Evolutionary conservation across 2,329 filamentous ascomycete genomes (phyloP).

Genomic region (Paecilomyces formosus): DNA sequence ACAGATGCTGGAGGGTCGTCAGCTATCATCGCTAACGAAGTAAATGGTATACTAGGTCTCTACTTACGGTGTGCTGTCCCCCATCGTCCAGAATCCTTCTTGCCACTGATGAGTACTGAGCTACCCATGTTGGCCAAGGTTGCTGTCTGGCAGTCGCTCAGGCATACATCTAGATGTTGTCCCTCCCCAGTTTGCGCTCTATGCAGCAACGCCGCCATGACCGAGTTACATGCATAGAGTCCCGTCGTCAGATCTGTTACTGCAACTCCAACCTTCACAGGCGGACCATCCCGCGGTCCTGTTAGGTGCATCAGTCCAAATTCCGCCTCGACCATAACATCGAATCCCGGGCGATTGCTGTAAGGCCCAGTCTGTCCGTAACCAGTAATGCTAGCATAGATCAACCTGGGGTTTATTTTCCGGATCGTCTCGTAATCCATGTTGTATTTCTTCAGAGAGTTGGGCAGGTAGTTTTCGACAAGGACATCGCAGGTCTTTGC

Average conservation of each 20-base stretch:
- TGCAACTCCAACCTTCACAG: slow-evolving; percentile 94
- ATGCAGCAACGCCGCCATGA: slow-evolving; percentile 85
- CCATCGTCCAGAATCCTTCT: slow-evolving; percentile 47
- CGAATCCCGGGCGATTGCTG: slow-evolving; percentile 80
- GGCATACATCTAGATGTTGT: slow-evolving; percentile 54
- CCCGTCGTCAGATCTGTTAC: slow-evolving; percentile 95
- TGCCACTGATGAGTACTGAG: slow-evolving; percentile 32
- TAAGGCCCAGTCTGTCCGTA: slow-evolving; percentile 96
- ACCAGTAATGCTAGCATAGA: slow-evolving; percentile 94
- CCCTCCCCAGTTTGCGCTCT: slow-evolving; percentile 59
- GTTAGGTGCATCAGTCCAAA: slow-evolving; percentile 99
- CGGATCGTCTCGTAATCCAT: slow-evolving; percentile 80
- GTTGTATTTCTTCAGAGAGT: slow-evolving; percentile 77
- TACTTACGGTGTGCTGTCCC: slow-evolving; percentile 38
- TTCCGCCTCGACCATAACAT: slow-evolving; percentile 99
- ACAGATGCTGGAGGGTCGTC: slow-evolving; percentile 16
- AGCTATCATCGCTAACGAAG: neutral
- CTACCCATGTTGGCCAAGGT: slow-evolving; percentile 37
- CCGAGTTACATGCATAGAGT: slow-evolving; percentile 87
- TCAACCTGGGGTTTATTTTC: slow-evolving; percentile 73
- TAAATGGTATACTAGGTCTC: neutral
- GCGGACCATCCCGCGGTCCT: slow-evolving; percentile 75
- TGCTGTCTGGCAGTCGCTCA: slow-evolving; percentile 18
- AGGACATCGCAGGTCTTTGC: slow-evolving; percentile 73
- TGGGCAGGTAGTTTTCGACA: slow-evolving; percentile 97